phyloP scores from a whole-genome alignment of 441 rosid species.

The Theobroma grandiflorum region DNA sequence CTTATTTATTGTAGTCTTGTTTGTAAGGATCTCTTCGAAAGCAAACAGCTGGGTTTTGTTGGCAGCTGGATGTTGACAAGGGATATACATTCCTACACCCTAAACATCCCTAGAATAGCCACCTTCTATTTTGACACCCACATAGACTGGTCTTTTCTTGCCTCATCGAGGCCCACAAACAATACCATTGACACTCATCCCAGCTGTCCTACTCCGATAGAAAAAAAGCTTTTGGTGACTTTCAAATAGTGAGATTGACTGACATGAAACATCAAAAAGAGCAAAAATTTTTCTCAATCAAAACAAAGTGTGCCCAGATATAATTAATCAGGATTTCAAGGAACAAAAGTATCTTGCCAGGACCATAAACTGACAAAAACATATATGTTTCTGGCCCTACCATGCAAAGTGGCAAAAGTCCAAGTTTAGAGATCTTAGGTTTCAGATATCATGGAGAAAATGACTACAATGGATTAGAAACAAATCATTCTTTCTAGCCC shows the following conservation, averaged over 20 bases:
- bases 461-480: slow-evolving; percentile 4
- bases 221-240: neutral
- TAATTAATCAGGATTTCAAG: neutral
- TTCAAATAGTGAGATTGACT: neutral
- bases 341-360: neutral
- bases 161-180: neutral
- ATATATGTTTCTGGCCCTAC: neutral
- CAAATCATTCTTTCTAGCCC: slow-evolving; percentile 17
- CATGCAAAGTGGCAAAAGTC: neutral
- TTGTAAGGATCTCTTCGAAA: slow-evolving; percentile 2
- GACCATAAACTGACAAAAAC: slow-evolving; percentile 13
- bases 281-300: neutral
- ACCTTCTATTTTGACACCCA: slow-evolving; percentile 5
- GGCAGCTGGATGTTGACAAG: neutral
- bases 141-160: neutral
- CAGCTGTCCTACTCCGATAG: neutral
- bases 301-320: neutral
- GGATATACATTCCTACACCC: neutral
- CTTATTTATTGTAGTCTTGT: neutral
- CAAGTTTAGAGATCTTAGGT: slow-evolving; percentile 20
- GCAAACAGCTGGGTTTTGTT: neutral
- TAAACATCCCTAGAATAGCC: slow-evolving; percentile 7
- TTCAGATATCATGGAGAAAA: slow-evolving; percentile 17
- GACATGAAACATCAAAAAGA: neutral
- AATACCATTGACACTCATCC: neutral